phyloP scores from a whole-genome alignment of 202 grass and related monocot genomes.

The Zoysia matrella region DNA sequence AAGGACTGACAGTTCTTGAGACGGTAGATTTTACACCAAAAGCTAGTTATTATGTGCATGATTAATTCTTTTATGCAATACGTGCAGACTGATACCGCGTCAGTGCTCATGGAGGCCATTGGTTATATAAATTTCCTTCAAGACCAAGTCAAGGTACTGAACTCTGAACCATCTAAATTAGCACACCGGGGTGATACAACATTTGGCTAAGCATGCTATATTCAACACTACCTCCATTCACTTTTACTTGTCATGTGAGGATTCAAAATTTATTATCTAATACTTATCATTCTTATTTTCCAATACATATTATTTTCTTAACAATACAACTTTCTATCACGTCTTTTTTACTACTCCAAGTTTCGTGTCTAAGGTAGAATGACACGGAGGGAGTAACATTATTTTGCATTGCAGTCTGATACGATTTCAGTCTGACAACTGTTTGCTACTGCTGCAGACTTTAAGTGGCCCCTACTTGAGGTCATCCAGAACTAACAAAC shows the following conservation, averaged over 20 bases:
- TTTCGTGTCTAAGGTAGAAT: no score
- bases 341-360: no score
- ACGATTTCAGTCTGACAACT: slow-evolving; percentile 15
- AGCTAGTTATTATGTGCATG: neutral
- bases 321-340: no score
- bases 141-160: slow-evolving; percentile 88
- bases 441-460: slow-evolving; percentile 55
- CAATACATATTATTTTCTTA: no score
- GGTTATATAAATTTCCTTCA: slow-evolving; percentile 99
- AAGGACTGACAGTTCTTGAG: neutral
- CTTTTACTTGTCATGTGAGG: no score
- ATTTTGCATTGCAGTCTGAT: neutral
- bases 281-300: no score
- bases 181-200: neutral
- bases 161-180: neutral
- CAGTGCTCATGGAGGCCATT: slow-evolving; percentile 97
- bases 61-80: neutral
- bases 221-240: neutral
- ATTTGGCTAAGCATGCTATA: neutral
- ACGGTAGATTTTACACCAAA: neutral
- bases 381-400: neutral
- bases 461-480: slow-evolving; percentile 89
- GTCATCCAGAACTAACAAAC: slow-evolving; percentile 70
- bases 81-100: slow-evolving; percentile 93
- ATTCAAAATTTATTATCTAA: no score